Evolutionary conservation across 495 filamentous ascomycete genomes (phyloP).

Genomic region (Penicillium pulvis): DNA sequence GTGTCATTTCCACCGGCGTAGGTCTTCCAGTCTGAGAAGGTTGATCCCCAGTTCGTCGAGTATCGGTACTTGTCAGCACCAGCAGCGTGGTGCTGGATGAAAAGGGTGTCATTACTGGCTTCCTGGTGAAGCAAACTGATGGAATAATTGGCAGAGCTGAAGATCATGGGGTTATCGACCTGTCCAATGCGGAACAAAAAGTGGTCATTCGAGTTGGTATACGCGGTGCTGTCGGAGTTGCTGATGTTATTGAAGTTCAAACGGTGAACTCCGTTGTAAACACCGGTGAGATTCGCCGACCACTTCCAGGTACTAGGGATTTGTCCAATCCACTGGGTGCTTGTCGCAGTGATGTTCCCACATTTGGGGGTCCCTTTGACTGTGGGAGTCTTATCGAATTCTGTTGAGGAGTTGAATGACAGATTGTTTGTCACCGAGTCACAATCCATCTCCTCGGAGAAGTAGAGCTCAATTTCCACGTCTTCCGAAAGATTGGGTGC

Average conservation of each 20-base stretch:
- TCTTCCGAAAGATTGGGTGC: slow-evolving; percentile 43
- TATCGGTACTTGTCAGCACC: slow-evolving; percentile 68
- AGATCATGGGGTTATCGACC: slow-evolving; percentile 61
- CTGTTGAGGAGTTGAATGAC: slow-evolving; percentile 54
- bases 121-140: slow-evolving; percentile 47
- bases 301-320: slow-evolving; percentile 57
- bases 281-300: slow-evolving; percentile 53
- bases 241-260: slow-evolving; percentile 60
- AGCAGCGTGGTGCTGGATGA: slow-evolving; percentile 59
- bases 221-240: slow-evolving; percentile 26
- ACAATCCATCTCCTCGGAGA: slow-evolving; percentile 65
- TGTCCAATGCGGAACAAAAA: slow-evolving; percentile 61
- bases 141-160: slow-evolving; percentile 60
- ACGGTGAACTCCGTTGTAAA: slow-evolving; percentile 64
- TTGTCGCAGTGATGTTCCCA: slow-evolving; percentile 25
- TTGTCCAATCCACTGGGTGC: slow-evolving; percentile 43
- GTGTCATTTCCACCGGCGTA: slow-evolving; percentile 55
- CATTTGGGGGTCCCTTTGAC: slow-evolving; percentile 47
- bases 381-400: slow-evolving; percentile 41
- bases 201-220: slow-evolving; percentile 53
- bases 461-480: slow-evolving; percentile 56
- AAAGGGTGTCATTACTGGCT: slow-evolving; percentile 41
- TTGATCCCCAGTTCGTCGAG: slow-evolving; percentile 60
- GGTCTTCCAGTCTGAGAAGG: slow-evolving; percentile 59
- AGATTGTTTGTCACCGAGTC: slow-evolving; percentile 51